Percentiles rank a stretch among this genome's conserved stretches.
These are phyloP conservation scores for Trichoderma sp. DNA, from an alignment of 2,329 filamentous ascomycete genomes.

Conservation along the genomic window DNA sequence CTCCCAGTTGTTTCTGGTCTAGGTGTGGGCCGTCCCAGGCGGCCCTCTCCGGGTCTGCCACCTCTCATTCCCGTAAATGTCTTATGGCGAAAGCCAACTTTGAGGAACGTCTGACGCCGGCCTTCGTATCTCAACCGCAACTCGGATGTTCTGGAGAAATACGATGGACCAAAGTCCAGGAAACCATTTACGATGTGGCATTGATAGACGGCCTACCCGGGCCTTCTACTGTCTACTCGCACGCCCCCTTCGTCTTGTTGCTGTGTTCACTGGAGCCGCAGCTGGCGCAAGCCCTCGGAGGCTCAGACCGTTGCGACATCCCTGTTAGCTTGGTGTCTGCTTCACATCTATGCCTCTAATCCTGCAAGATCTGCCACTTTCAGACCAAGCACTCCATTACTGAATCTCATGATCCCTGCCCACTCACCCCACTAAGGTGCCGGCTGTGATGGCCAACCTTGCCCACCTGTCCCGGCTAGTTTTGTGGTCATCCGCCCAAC, in stretches of 20 bases:
- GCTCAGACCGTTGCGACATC: neutral
- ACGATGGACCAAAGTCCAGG: neutral
- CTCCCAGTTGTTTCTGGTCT: neutral
- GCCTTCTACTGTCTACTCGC: neutral
- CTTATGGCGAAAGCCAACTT: neutral
- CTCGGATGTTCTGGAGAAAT: neutral
- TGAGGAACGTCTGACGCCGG: neutral
- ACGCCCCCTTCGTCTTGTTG: neutral
- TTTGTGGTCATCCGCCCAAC: slow-evolving; percentile 16
- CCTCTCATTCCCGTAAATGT: neutral
- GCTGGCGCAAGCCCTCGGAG: neutral
- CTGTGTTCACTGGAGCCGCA: neutral
- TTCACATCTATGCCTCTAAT: slow-evolving; percentile 1
- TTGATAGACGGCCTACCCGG: neutral
- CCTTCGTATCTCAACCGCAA: neutral
- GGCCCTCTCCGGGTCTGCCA: slow-evolving; percentile 14
- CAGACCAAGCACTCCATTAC: slow-evolving; percentile 8
- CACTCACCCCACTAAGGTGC: slow-evolving; percentile 14
- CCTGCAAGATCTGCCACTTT: slow-evolving; percentile 20
- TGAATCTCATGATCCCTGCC: slow-evolving; percentile 22
- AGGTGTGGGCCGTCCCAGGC: slow-evolving; percentile 19
- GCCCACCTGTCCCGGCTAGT: slow-evolving; percentile 6
- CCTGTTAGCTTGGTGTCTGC: neutral
- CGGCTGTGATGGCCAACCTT: slow-evolving; percentile 10
- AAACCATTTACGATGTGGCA: neutral